A percentile compares a stretch with the other conserved stretches of the same genome.
phyloP scores from a whole-genome alignment of 352 stramenopile genomes.

The Albugo laibachii region DNA sequence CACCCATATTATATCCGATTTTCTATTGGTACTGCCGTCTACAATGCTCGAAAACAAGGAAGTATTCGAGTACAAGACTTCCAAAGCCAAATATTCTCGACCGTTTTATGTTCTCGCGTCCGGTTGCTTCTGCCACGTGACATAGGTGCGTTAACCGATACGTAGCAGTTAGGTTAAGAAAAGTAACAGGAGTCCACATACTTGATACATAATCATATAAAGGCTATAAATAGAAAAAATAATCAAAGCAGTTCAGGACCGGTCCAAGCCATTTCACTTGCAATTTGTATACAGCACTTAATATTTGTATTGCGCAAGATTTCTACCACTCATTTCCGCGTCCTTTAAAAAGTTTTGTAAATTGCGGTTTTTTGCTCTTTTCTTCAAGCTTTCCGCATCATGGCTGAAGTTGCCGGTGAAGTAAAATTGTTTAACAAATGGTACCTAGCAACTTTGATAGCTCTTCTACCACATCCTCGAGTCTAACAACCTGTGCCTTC shows the following conservation, averaged over 20 bases:
- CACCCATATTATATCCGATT: conserved; percentile 23
- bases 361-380: too few relatives aligned
- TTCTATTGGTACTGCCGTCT: background rate
- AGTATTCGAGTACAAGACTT: too few relatives aligned
- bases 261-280: conserved; percentile 9
- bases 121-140: too few relatives aligned
- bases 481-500: background rate
- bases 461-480: background rate
- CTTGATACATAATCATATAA: background rate
- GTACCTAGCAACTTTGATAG: conserved; percentile 15
- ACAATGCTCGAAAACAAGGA: too few relatives aligned
- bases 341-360: too few relatives aligned
- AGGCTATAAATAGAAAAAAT: conserved; percentile 1
- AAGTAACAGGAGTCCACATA: too few relatives aligned
- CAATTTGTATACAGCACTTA: conserved; percentile 15
- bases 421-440: conserved; percentile 92
- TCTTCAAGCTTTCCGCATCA: conserved; percentile 18
- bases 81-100: too few relatives aligned
- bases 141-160: too few relatives aligned
- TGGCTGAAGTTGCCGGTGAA: conserved; percentile 84
- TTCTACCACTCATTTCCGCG: too few relatives aligned
- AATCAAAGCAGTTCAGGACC: conserved; percentile 1
- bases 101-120: too few relatives aligned
- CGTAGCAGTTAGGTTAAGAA: too few relatives aligned
- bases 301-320: too few relatives aligned